phyloP scores from a whole-genome alignment of 148 eudicot genomes.

The Vaccinium darrowii region DNA sequence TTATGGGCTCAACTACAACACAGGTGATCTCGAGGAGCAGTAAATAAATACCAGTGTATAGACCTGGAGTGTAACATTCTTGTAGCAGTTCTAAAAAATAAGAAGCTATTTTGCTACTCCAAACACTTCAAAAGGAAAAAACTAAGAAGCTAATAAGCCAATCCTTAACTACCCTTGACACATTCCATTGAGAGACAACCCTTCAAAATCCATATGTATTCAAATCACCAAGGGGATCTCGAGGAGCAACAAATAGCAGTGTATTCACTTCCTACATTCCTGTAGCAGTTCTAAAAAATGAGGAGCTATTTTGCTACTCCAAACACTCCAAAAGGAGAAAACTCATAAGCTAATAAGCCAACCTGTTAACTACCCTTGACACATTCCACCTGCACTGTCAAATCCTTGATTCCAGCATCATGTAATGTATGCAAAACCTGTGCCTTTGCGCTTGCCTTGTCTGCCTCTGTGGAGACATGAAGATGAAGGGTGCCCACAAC shows the following conservation, averaged over 20 bases:
- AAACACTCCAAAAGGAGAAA: background rate
- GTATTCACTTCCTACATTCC: background rate
- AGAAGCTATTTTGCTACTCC: background rate
- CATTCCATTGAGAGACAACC: slow-evolving; percentile 44
- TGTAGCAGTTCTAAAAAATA: background rate
- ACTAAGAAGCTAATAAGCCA: background rate
- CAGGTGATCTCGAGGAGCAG: background rate
- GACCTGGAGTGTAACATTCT: background rate
- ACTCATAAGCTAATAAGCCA: background rate
- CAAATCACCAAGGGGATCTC: background rate
- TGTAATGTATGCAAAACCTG: slow-evolving; percentile 44
- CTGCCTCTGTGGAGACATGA: slow-evolving; percentile 59
- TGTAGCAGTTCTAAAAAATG: background rate
- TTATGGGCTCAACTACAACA: background rate
- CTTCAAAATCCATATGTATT: background rate
- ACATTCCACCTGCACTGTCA: slow-evolving; percentile 81
- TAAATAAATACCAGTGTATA: background rate
- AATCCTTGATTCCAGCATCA: slow-evolving; percentile 82
- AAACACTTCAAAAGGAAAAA: background rate
- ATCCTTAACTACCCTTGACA: slow-evolving; percentile 29
- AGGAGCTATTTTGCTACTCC: background rate
- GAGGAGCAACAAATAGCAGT: background rate
- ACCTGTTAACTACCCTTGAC: slow-evolving; percentile 27
- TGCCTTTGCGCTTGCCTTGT: slow-evolving; percentile 52
- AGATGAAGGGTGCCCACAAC: slow-evolving; percentile 83